Evolutionary conservation across 2,329 filamentous ascomycete species (phyloP), one percentile per base, ranked within the genome.

Genomic region (Aspergillus brunneoviolaceus): DNA sequence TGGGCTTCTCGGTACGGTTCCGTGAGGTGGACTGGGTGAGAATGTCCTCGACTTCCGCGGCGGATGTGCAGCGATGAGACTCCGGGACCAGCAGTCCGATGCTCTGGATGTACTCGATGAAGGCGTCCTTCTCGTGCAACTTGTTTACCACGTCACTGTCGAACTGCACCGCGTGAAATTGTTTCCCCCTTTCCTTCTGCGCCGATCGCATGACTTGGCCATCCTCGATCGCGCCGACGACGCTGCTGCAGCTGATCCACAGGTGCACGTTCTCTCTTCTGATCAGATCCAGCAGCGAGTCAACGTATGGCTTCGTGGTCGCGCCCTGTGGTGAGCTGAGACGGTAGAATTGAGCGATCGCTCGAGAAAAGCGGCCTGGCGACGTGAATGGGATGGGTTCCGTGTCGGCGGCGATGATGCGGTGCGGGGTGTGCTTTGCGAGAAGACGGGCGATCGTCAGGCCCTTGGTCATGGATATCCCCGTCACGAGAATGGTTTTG

Each of bases 231-330:
- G 52, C 52, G 11, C 39, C 52, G 3, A 29, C 23, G 5, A 55
- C 52, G 12, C 52, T 55, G 39, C 52, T 55, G 23, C 52, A 55
- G 21, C 52, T 48, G 23, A 55, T 55, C 52, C 52, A 55, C 4
- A 55, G 11, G 16, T 55, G 19, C 19, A 55, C 52, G n/a, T n/a
- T 25, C 21, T 55, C 52, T 5, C 19, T 29, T 3, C 52, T 19
- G 1, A 55, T 45, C 16, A 45, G 5, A 19, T 45, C 39, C 6
- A 45, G 39, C 39, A 45, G 39, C 14, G 39, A 16, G 16, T 19
- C 39, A 16, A 45, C 16, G 16, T 45, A 45, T 45, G 39, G 39
- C 16, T 45, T 45, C 6, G 39, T 12, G 7, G 19, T 45, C 14
- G 14, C 2, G 39, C 39, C 39, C 5, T 45, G 39, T 16, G 39